A percentile compares a stretch with the other conserved stretches of the same genome.
These are phyloP conservation scores for Royoungia palumana DNA, from an alignment of 768 basidiomycete species.

Conservation along the genomic window DNA sequence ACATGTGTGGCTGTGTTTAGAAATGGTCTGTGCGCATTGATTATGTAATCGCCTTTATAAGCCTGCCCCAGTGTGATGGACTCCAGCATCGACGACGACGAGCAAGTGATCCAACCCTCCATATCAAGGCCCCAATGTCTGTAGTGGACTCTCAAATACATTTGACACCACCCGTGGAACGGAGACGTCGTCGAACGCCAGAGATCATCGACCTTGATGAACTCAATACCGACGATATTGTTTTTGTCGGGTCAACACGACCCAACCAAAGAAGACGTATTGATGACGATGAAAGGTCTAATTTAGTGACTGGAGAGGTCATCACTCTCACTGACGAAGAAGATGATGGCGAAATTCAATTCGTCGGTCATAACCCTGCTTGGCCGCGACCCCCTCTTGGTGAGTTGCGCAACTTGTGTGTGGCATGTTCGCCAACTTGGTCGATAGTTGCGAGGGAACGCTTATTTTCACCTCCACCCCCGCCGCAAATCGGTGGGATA, in stretches of 20 bases:
- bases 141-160: constrained; percentile 9
- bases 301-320: constrained; percentile 20
- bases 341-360: constrained; percentile 34
- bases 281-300: constrained; percentile 20
- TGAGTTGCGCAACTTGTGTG: constrained; percentile 5
- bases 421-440: neutral
- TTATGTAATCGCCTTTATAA: constrained; percentile 27
- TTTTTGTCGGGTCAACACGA: constrained; percentile 24
- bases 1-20: constrained; percentile 28
- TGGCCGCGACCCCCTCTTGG: constrained; percentile 16
- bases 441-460: constrained; percentile 19
- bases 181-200: constrained; percentile 13
- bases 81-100: constrained; percentile 22
- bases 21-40: constrained; percentile 30
- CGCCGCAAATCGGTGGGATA: constrained; percentile 33
- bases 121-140: constrained; percentile 19
- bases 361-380: constrained; percentile 23
- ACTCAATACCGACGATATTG: constrained; percentile 33
- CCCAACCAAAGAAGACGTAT: constrained; percentile 26
- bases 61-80: neutral
- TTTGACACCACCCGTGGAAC: constrained; percentile 9
- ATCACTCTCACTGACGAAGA: constrained; percentile 41
- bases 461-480: constrained; percentile 50
- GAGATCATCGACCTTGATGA: constrained; percentile 47
- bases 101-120: neutral